phyloP scores from a whole-genome alignment of 495 filamentous ascomycete species.

The Penicillium taxi region DNA sequence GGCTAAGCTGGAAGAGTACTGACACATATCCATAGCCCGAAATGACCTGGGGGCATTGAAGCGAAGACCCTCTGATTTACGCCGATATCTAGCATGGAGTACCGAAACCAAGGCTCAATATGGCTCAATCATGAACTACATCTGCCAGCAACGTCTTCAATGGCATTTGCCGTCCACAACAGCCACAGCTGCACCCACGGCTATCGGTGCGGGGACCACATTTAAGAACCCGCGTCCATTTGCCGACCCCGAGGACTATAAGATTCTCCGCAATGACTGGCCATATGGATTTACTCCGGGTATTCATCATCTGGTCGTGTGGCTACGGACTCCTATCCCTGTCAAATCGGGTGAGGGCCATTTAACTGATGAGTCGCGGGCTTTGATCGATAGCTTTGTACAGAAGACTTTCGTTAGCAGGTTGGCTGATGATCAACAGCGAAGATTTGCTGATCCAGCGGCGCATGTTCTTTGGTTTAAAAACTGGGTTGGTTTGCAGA shows the following conservation, averaged over 20 bases:
- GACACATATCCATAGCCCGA: conserved; percentile 34
- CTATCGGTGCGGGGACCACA: conserved; percentile 1
- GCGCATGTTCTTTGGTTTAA: conserved; percentile 83
- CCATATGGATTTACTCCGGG: conserved; percentile 69
- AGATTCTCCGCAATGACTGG: conserved; percentile 83
- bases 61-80: conserved; percentile 73
- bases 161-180: conserved; percentile 47
- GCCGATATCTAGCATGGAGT: conserved; percentile 77
- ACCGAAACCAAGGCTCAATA: conserved; percentile 60
- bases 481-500: conserved; percentile 86
- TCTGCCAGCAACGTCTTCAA: conserved; percentile 61
- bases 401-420: conserved; percentile 53
- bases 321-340: conserved; percentile 48
- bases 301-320: conserved; percentile 56
- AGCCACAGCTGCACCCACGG: conserved; percentile 4
- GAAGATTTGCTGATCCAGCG: conserved; percentile 27
- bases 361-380: conserved; percentile 59
- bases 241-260: conserved; percentile 60
- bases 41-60: conserved; percentile 72
- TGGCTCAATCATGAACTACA: conserved; percentile 68
- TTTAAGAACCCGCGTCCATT: conserved; percentile 53
- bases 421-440: conserved; percentile 35
- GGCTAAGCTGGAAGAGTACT: not conserved
- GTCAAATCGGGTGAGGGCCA: conserved; percentile 53
- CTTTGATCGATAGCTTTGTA: conserved; percentile 58